Evolutionary conservation across 2,329 filamentous ascomycete genomes (phyloP), one percentile per base, ranked within the genome.

Genomic region (Calonectria fujianensis): DNA sequence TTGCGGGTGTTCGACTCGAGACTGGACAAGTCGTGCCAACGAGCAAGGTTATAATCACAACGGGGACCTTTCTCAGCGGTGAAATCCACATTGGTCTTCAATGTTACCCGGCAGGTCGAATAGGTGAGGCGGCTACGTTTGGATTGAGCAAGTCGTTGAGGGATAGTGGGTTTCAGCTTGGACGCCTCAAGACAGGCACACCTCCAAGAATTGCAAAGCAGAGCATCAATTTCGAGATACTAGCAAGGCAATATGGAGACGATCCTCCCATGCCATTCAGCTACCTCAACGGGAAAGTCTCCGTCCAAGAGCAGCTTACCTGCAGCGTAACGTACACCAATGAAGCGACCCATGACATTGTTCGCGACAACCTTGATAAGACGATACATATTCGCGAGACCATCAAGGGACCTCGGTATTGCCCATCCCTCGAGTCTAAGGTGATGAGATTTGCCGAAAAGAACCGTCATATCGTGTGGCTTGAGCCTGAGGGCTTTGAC

Each of bases 301-400:
- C 93, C 2, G 95, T 98, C 0, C 87, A 95, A 82, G 90, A 95
- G 14, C 97, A 99, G 85, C 88, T 98, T 48, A 89, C 91, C n/a
- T 98, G 96, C 87, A 93, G 95, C 88, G 92, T 93, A 72, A 98
- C 96, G 1, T 92, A 96, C 82, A 99, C 97, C 31, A 98, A 98
- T 82, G 89, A 93, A 64, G 90, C 89, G 7, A 93, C 95, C 0
- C 97, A 99, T 85, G 91, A 94, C 20, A 91, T 99, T 65, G 94
- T 98, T 74, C 92, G 95, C 59, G 91, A 92, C 9, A 98, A 98
- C 82, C 91, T 99, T n/a, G 94, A 98, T 82, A 97, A 98, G 83
- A 97, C 95, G 0, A 94, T 99, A 45, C 97, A 99, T 83, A 98
- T 99, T 76, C 93, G 97, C 31, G 97, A 99, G 84, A 96, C 95